phyloP scores from a whole-genome alignment of 176 grass and related monocot genomes.

The Musa itinerans region DNA sequence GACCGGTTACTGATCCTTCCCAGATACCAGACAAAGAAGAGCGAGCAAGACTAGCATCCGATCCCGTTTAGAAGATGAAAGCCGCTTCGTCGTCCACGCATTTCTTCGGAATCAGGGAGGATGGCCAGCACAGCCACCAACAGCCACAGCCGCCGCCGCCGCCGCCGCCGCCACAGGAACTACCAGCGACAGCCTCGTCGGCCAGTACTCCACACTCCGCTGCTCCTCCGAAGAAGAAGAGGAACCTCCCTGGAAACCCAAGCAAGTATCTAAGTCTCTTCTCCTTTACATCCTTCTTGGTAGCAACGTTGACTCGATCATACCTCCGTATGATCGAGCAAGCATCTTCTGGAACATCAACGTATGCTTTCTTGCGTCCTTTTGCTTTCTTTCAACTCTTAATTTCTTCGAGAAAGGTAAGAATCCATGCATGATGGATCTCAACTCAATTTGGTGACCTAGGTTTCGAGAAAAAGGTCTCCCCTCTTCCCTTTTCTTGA shows the following conservation, averaged over 20 bases:
- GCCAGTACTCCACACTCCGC: constrained; percentile 17
- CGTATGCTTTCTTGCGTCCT: not conserved
- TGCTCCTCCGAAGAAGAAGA: constrained; percentile 70
- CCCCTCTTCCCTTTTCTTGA: not conserved
- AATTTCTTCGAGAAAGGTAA: not conserved
- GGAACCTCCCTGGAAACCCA: constrained; percentile 90
- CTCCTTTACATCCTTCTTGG: constrained; percentile 5
- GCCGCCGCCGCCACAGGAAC: constrained; percentile 10
- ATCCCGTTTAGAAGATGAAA: constrained; percentile 41
- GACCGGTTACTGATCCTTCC: constrained; percentile 13
- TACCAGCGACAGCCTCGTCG: constrained; percentile 7
- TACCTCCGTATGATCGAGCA: not conserved
- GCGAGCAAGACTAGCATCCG: not conserved
- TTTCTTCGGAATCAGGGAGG: constrained; percentile 59
- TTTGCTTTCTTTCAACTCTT: not conserved
- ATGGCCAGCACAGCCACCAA: constrained; percentile 32
- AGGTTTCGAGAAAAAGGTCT: not conserved
- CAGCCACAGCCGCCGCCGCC: constrained; percentile 24
- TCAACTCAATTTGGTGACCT: too few species aligned
- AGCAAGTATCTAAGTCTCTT: constrained; percentile 39
- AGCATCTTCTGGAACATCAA: not conserved
- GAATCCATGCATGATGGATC: too few species aligned
- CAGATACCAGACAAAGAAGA: constrained; percentile 26
- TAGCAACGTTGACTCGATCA: not conserved
- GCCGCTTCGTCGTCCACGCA: constrained; percentile 51